phyloP scores from a whole-genome alignment of 805 yeast genomes.

The Yamadazyma ubonensis region DNA sequence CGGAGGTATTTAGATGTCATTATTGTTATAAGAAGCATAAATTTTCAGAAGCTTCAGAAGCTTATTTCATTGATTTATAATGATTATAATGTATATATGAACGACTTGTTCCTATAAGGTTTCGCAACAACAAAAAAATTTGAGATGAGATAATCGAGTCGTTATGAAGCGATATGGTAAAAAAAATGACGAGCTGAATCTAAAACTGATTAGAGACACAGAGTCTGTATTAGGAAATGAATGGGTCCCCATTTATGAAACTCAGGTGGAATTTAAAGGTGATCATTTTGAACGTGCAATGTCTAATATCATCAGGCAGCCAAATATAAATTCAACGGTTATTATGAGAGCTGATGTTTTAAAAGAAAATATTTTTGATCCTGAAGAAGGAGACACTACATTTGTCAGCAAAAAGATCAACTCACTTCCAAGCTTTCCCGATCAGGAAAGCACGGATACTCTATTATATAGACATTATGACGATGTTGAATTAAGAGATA shows the following conservation, averaged over 20 bases:
- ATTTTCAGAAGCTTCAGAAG: constrained; percentile 38
- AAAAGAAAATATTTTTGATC: constrained; percentile 46
- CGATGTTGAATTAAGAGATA: constrained; percentile 30
- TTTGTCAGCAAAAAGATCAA: constrained; percentile 26
- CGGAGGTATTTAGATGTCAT: constrained; percentile 43
- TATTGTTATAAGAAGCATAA: constrained; percentile 46
- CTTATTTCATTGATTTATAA: constrained; percentile 37
- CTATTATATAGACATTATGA: constrained; percentile 33
- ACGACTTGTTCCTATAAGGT: too few species aligned
- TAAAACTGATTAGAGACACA: constrained; percentile 15
- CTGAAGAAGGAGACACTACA: constrained; percentile 29
- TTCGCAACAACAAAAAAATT: constrained; percentile 6
- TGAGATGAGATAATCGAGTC: constrained; percentile 10
- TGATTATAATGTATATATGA: too few species aligned
- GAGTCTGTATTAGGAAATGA: constrained; percentile 52
- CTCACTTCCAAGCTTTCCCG: constrained; percentile 35
- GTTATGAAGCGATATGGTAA: constrained; percentile 8
- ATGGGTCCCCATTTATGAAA: constrained; percentile 63
- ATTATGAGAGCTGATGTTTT: constrained; percentile 84
- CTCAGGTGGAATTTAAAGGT: constrained; percentile 46
- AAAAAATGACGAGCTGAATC: constrained; percentile 9
- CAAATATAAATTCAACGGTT: constrained; percentile 89
- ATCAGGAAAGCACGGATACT: constrained; percentile 20
- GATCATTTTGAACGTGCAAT: constrained; percentile 72
- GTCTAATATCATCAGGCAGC: constrained; percentile 75